phyloP scores from a whole-genome alignment of 2,329 filamentous ascomycete genomes.

The Aureobasidium sp. region DNA sequence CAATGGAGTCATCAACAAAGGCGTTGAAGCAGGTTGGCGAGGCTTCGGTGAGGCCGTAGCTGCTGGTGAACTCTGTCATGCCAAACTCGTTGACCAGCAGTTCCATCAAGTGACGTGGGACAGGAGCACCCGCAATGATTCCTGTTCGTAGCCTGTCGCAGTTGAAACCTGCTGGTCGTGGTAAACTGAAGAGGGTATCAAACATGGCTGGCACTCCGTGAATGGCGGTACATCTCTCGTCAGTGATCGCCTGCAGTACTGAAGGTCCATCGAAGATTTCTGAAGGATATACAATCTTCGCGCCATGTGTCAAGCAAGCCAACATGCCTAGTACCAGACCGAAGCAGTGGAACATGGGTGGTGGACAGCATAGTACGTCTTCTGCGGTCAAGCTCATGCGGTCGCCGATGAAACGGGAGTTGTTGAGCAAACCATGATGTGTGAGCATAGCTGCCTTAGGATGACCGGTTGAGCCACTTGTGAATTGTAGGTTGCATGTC shows the following conservation, averaged over 20 bases:
- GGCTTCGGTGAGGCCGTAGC: slow-evolving; percentile 61
- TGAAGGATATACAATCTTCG: slow-evolving; percentile 67
- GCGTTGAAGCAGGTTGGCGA: slow-evolving; percentile 77
- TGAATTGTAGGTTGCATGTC: slow-evolving; percentile 69
- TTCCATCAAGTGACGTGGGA: slow-evolving; percentile 69
- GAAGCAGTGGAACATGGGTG: slow-evolving; percentile 81
- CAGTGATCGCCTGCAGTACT: slow-evolving; percentile 56
- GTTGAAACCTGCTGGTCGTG: slow-evolving; percentile 43
- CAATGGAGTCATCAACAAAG: slow-evolving; percentile 63
- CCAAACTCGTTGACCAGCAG: slow-evolving; percentile 62
- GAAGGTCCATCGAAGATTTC: slow-evolving; percentile 65
- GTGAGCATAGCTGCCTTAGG: slow-evolving; percentile 72
- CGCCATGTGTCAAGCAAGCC: slow-evolving; percentile 65
- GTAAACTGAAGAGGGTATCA: slow-evolving; percentile 52
- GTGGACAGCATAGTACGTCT: slow-evolving; percentile 72
- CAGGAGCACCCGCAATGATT: slow-evolving; percentile 71
- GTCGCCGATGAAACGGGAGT: slow-evolving; percentile 46
- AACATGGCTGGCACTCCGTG: slow-evolving; percentile 85
- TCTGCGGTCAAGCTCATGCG: slow-evolving; percentile 61
- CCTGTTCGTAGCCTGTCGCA: slow-evolving; percentile 56
- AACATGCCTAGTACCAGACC: slow-evolving; percentile 71
- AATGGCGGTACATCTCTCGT: slow-evolving; percentile 55
- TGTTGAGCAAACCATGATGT: slow-evolving; percentile 27
- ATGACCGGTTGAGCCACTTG: slow-evolving; percentile 64
- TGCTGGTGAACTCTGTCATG: slow-evolving; percentile 61